Percentiles rank a stretch among this genome's conserved stretches.
Evolutionary conservation across 129 eudicot species (phyloP).

Genomic region (sunflower (Helianthus annuus)): HanXRQr2.0-SUNRISE NC_035448.2:190007869-190008368

Average conservation of each 20-base stretch:
- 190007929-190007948: constrained; percentile 10
- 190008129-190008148: neutral
- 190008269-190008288: neutral
- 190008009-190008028: neutral
- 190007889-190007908: neutral
- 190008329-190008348: neutral
- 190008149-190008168: neutral
- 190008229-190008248: constrained; percentile 1
- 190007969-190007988: neutral
- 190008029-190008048: neutral
- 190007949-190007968: neutral
- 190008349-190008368: too few species aligned
- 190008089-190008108: constrained; percentile 1
- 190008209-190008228: constrained; percentile 4
- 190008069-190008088: neutral
- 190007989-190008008: neutral
- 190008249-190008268: neutral
- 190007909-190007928: neutral
- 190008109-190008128: neutral
- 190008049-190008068: neutral
- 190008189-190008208: neutral
- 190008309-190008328: neutral
- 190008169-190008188: neutral
- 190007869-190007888: neutral
- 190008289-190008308: constrained; percentile 13